Evolutionary conservation across 148 eudicot species (phyloP).

Genomic region (Linanthus parryae): DNA sequence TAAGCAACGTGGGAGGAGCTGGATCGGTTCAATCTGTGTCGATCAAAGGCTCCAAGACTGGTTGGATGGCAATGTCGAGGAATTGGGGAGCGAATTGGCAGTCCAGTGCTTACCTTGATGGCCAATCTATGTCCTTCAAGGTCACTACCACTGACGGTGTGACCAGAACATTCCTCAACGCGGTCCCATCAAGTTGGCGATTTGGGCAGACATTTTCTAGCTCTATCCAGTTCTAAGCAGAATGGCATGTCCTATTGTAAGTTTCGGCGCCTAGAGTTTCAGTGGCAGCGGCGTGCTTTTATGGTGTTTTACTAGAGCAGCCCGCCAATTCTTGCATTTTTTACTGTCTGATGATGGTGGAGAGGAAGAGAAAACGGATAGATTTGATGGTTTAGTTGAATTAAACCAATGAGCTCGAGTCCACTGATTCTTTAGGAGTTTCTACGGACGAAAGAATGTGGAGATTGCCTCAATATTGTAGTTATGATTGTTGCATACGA

Average conservation of each 20-base stretch:
- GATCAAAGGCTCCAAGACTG: slow-evolving; percentile 61
- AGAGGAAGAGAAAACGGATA: neutral
- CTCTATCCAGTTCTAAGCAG: slow-evolving; percentile 36
- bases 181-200: slow-evolving; percentile 57
- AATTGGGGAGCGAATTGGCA: slow-evolving; percentile 99
- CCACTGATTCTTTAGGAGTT: neutral
- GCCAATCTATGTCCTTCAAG: slow-evolving; percentile 71
- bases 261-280: neutral
- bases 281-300: slow-evolving; percentile 11
- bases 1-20: slow-evolving; percentile 69
- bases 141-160: slow-evolving; percentile 66
- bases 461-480: too few relatives aligned
- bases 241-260: neutral
- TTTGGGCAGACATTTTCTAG: slow-evolving; percentile 78
- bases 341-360: neutral
- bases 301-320: slow-evolving; percentile 4
- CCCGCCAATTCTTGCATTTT: slow-evolving; percentile 1
- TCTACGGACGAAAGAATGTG: too few relatives aligned
- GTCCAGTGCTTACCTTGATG: slow-evolving; percentile 52
- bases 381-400: slow-evolving; percentile 9
- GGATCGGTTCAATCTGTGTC: slow-evolving; percentile 64
- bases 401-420: slow-evolving; percentile 9
- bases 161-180: slow-evolving; percentile 32
- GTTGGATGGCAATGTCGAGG: slow-evolving; percentile 73
- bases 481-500: too few relatives aligned